Evolutionary conservation across 352 stramenopile species (phyloP).

Genomic region (Thalassiosira delicatula): DNA sequence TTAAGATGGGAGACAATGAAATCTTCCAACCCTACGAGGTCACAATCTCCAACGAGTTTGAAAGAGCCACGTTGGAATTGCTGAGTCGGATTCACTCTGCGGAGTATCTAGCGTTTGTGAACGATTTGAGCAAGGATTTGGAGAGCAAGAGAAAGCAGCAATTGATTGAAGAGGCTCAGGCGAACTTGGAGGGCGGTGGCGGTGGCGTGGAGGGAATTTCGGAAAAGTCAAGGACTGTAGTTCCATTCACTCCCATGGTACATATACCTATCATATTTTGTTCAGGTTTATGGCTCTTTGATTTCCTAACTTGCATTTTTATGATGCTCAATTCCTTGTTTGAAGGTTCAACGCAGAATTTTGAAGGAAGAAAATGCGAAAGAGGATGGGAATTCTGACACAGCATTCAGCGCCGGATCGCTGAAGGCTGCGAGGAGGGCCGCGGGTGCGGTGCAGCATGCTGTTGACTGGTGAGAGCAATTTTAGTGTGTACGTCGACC

Average conservation of each 20-base stretch:
- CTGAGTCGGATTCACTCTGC: slow-evolving; percentile 87
- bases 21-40: slow-evolving; percentile 82
- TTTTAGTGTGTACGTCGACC: not conserved
- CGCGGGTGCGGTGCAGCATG: slow-evolving; percentile 82
- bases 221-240: slow-evolving; percentile 56
- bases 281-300: not conserved
- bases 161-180: slow-evolving; percentile 45
- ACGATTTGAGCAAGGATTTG: slow-evolving; percentile 87
- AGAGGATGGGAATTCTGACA: slow-evolving; percentile 75
- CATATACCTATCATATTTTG: no score
- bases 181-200: slow-evolving; percentile 10
- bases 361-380: slow-evolving; percentile 76
- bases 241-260: slow-evolving; percentile 83
- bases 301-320: not conserved
- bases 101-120: slow-evolving; percentile 90
- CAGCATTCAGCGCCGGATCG: slow-evolving; percentile 81
- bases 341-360: slow-evolving; percentile 74
- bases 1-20: slow-evolving; percentile 54
- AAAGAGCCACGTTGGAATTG: slow-evolving; percentile 84
- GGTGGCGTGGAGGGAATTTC: not conserved
- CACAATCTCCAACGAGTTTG: slow-evolving; percentile 87
- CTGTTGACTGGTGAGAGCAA: slow-evolving; percentile 79
- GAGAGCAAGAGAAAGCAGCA: slow-evolving; percentile 70
- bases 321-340: not conserved
- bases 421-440: slow-evolving; percentile 79